Base-by-base conservation (phyloP, 176 grass and related monocot genomes). In the Calamus simplicifolius region DNA sequence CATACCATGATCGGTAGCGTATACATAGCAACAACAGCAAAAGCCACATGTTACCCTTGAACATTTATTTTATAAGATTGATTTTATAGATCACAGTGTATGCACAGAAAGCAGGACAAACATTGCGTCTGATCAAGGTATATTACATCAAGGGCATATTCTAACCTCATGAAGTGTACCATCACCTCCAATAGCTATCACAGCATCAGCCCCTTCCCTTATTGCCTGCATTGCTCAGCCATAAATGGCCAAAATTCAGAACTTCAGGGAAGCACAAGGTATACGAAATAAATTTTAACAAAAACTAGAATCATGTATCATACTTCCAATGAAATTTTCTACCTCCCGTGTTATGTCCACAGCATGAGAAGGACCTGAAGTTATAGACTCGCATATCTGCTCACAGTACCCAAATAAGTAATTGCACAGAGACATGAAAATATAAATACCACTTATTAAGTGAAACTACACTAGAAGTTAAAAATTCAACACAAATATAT, bases 161-260 rank as follows among this genome's bases (percentile, higher is more conserved):
- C 75, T 48, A 64, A 97, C 87, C 92, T 97, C 92, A 73, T 97
- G 92, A 85, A 97, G 83, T 4, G 92, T 97, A 52, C 92, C 92
- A 59, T 97, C 92, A 8, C 92, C 92, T 58, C 92, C 87, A 52
- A 97, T 87, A 59, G 92, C 92, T 3, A 97, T 85, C 13, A 97
- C 78, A 0, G 92, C 92, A 72, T 97, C 84, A 55, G 69, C 92
- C 3, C 87, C 92, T 66, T 88, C 87, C 52, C 85, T 85, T 77
- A 91, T 82, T 29, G 87, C 92, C 92, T 97, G 70, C 16, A 83
- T 50, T 21, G 2, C 76, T 8, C 18, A 62, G 62, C 10, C 6
- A 53, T 29, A 5, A 13, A 54, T 13, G 35, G 35, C 3, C 10
- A 43, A 2, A 13, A 43, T 43, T 43, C 35, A 2, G 35, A 43